Base-by-base conservation (phyloP, 2,329 filamentous ascomycete species). In the Fusarium scirpi region DNA sequence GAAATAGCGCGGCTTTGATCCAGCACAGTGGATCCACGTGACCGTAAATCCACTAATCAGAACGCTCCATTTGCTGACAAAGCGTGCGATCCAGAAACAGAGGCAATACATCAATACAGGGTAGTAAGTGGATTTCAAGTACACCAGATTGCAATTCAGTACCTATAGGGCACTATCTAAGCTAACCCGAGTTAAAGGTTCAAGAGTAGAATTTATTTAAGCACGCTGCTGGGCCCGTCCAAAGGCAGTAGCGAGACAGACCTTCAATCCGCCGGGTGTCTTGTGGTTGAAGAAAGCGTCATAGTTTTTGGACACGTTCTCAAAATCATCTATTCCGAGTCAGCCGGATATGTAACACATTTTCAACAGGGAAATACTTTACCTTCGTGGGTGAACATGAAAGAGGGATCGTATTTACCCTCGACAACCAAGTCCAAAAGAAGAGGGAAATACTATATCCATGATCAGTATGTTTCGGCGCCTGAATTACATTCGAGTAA, bases 361-460 rank as follows among this genome's bases (percentile, higher is more conserved):
- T 9, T 3, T 8, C 2, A 18, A 0, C 1, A 3, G n/a, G 3
- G 12, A 8, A 3, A 2, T 22, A 38, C 13, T 34, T 4, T 60
- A 58, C 58, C 58, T 6, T 58, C 24, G 9, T 60, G 52, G 0
- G 58, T 60, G 6, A 60, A 60, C 30, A 60, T 46, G 13, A 60
- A 60, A 1, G 52, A 60, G 7, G 51, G 58, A 3, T 60, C 58
- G 10, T 60, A 58, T 58, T 47, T 47, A 0, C 58, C 58, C 8
- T 60, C n/a, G 12, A 58, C 13, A 6, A 60, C 52, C 27, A 58
- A 11, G 16, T 58, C 18, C 0, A 60, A 22, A 32, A 60, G 58
- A n/a, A 41, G 20, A 0, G 58, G 52, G 13, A 58, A 60, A 11
- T 60, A 58, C 58, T 60, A 13, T 15, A 13, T 2, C 6, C 12